Conservation (phyloP, 2,329 filamentous ascomycete genomes). For the Colletotrichum phormii region DNA sequence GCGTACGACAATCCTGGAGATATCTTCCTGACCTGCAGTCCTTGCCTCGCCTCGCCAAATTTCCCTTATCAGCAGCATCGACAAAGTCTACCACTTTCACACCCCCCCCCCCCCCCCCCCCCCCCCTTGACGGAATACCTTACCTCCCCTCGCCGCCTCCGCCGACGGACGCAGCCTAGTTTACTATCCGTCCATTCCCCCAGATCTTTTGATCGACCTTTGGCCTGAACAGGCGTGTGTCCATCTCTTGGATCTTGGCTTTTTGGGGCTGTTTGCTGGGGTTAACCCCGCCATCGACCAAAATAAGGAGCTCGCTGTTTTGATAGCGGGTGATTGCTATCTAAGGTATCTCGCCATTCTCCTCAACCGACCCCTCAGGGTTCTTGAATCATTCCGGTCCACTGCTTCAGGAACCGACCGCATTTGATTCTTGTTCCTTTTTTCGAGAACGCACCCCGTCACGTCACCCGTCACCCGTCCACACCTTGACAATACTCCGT, state of each 20-base stretch:
- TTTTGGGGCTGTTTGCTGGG: slow-evolving; percentile 22
- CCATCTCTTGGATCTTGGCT: slow-evolving; percentile 27
- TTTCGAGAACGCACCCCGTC: slow-evolving; percentile 27
- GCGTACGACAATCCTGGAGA: slow-evolving; percentile 27
- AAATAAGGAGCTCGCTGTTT: slow-evolving; percentile 33
- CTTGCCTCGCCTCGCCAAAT: slow-evolving; percentile 12
- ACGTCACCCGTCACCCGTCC: slow-evolving; percentile 20
- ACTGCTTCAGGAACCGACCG: slow-evolving; percentile 7
- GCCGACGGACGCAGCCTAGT: slow-evolving; percentile 34
- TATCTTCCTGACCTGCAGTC: slow-evolving; percentile 7
- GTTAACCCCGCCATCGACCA: slow-evolving; percentile 32
- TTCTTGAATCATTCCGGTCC: slow-evolving; percentile 33
- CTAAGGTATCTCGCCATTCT: slow-evolving; percentile 32
- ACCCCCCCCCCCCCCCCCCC: slow-evolving; percentile 11
- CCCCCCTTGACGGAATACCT: slow-evolving; percentile 9
- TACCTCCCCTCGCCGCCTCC: slow-evolving; percentile 27
- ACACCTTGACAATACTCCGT: neutral
- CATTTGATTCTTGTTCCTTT: slow-evolving; percentile 21
- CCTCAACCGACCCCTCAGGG: slow-evolving; percentile 34
- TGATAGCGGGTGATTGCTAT: slow-evolving; percentile 34
- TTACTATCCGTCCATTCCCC: slow-evolving; percentile 28
- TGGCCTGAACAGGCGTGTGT: slow-evolving; percentile 14
- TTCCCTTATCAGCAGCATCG: slow-evolving; percentile 29
- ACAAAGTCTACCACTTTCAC: slow-evolving; percentile 7
- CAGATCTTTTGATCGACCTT: slow-evolving; percentile 36